These are phyloP conservation scores for Arachnopeziza araneosa DNA, from an alignment of 2,329 filamentous ascomycete genomes.

Conservation along the genomic window DNA sequence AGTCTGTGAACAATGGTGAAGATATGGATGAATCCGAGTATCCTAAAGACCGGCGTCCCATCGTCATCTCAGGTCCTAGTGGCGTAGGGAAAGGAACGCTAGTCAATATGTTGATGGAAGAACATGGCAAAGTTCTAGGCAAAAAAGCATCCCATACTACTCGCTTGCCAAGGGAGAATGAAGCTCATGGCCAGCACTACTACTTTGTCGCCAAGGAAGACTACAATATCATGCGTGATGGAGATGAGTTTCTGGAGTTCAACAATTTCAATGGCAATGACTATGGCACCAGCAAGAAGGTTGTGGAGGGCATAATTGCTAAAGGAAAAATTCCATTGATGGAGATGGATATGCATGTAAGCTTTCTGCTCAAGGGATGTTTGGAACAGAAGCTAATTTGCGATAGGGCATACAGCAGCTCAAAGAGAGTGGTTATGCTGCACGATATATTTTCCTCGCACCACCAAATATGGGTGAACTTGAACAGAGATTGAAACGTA, in stretches of 20 bases:
- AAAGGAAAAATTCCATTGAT: slow-evolving; percentile 55
- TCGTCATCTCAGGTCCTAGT: slow-evolving; percentile 63
- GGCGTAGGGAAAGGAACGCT: slow-evolving; percentile 60
- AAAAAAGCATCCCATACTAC: slow-evolving; percentile 51
- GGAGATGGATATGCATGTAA: slow-evolving; percentile 48
- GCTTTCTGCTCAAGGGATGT: slow-evolving; percentile 13
- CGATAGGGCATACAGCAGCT: slow-evolving; percentile 49
- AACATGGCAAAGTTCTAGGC: slow-evolving; percentile 61
- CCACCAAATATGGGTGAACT: slow-evolving; percentile 37
- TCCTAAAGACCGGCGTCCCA: slow-evolving; percentile 45
- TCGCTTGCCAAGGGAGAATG: slow-evolving; percentile 42
- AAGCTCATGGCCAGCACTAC: slow-evolving; percentile 46
- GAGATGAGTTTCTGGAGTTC: slow-evolving; percentile 54
- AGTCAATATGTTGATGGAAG: slow-evolving; percentile 55
- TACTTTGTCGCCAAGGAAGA: slow-evolving; percentile 51
- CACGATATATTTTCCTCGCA: slow-evolving; percentile 49
- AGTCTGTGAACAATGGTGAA: slow-evolving; percentile 30
- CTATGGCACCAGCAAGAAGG: slow-evolving; percentile 52
- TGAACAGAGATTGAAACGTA: slow-evolving; percentile 37
- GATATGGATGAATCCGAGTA: slow-evolving; percentile 32
- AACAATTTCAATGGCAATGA: slow-evolving; percentile 42
- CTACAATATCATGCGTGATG: slow-evolving; percentile 54
- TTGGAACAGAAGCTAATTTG: slow-evolving; percentile 1
- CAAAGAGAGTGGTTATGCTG: slow-evolving; percentile 50
- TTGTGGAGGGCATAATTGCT: slow-evolving; percentile 46